A percentile compares a stretch with the other conserved stretches of the same genome.
phyloP scores from a whole-genome alignment of 257 asterid species.

The Leonotis leonurus region DNA sequence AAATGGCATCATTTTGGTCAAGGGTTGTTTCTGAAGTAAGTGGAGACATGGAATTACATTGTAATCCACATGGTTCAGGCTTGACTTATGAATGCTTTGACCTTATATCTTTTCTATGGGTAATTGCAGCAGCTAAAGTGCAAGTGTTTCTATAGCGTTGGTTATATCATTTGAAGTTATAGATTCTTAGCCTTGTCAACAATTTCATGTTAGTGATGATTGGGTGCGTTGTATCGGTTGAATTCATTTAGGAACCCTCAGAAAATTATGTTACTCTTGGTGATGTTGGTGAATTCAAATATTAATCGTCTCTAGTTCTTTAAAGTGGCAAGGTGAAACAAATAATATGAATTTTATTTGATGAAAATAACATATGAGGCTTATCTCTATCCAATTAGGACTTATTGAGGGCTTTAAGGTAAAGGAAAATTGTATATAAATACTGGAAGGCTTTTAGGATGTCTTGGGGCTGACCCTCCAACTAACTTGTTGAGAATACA shows the following conservation, averaged over 20 bases:
- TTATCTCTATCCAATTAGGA: neutral
- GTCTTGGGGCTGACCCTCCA: neutral
- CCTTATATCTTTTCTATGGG: neutral
- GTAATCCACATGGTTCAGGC: conserved; percentile 5
- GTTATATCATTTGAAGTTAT: conserved; percentile 2
- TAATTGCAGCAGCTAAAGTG: conserved; percentile 4
- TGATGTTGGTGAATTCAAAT: neutral
- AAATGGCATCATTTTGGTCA: conserved; percentile 86
- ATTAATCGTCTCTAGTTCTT: neutral
- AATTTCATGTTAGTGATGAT: conserved; percentile 1
- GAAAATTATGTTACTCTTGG: neutral
- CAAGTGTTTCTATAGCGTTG: conserved; percentile 14
- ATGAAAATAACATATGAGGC: neutral
- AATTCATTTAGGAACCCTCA: neutral
- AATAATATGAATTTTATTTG: neutral
- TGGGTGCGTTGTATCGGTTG: neutral
- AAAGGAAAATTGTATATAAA: neutral
- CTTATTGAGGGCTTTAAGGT: neutral
- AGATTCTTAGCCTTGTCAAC: neutral
- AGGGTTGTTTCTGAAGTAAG: conserved; percentile 86
- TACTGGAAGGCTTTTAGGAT: conserved; percentile 2
- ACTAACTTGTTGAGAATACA: neutral
- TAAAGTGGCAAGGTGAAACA: neutral
- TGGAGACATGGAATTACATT: conserved; percentile 15
- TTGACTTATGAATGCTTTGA: neutral